Evolutionary conservation across 495 filamentous ascomycete genomes (phyloP), one percentile per base, ranked within the genome.

Genomic region (Xylaria longipes): DNA sequence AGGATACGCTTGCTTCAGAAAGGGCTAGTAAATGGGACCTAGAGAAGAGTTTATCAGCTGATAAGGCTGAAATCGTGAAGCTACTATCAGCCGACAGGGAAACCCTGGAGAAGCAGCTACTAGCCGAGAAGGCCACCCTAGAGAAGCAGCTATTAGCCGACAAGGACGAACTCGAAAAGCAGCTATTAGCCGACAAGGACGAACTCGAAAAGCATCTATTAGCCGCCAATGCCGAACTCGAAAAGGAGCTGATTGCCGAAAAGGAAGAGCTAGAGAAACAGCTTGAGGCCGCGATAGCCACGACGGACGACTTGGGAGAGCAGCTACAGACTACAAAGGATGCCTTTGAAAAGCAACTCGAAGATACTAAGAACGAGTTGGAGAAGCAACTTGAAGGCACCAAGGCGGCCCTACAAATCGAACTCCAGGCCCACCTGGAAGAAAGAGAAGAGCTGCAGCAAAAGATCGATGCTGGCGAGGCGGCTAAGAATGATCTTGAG

Each of bases 241-340:
- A 68, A 35, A 68, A 60, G 39, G n/a, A 46, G n/a, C 27, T 69
- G 3, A 39, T 52, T 20, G 52, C 52, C 2, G 66, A 56, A 25
- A 72, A 52, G 60, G 77, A 80, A 60, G 76, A 80, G 17, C 68
- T 84, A 2, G 62, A 71, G 33, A 81, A 80, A 74, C 79, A 79
- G 69, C 77, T 83, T 12, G 79, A 81, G 66, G 74, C 80, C 5
- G 70, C 76, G 45, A 62, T 35, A 27, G 43, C 80, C 5, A 71
- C 76, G 45, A 62, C 46, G 20, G 43, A n/a, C 27, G 31, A 70
- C 43, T 41, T 62, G 15, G 57, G 20, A 43, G 33, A 11, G 14
- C 43, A 62, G 15, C 65, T 71, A 27, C 27, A 67, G 63, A 25
- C 48, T 20, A 45, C 50, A 15, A 67, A 45, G 22, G 48, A 61